phyloP scores from a whole-genome alignment of 2,329 filamentous ascomycete genomes.

The Arthrobotrys entomopaga region DNA sequence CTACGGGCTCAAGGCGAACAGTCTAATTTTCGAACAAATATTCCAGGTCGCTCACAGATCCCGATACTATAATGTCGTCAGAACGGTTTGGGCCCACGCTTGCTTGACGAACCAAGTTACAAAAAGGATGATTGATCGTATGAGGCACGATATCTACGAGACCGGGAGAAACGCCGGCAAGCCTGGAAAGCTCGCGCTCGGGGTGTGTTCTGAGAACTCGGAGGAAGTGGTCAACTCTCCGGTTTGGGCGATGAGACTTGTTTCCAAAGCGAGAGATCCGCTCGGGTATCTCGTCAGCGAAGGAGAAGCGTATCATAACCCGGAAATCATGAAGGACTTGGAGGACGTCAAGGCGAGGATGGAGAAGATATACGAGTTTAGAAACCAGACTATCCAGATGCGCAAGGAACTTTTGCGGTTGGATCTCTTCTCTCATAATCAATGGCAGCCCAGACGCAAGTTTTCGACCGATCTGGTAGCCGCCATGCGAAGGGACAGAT shows the following conservation, averaged over 20 bases:
- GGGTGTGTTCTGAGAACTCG: slow-evolving; percentile 35
- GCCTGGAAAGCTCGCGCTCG: slow-evolving; percentile 42
- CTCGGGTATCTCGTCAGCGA: slow-evolving; percentile 30
- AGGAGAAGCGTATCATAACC: slow-evolving; percentile 20
- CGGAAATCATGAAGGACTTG: slow-evolving; percentile 26
- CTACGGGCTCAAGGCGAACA: slow-evolving; percentile 9
- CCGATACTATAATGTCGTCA: slow-evolving; percentile 47
- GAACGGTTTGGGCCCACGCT: slow-evolving; percentile 49
- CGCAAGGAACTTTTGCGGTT: slow-evolving; percentile 41
- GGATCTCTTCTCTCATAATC: slow-evolving; percentile 27
- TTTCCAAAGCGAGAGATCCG: slow-evolving; percentile 41
- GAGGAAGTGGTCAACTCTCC: slow-evolving; percentile 42
- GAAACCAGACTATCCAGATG: slow-evolving; percentile 12
- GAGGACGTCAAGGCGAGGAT: slow-evolving; percentile 16
- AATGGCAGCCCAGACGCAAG: slow-evolving; percentile 26
- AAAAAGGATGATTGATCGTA: slow-evolving; percentile 50
- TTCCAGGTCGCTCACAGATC: slow-evolving; percentile 28
- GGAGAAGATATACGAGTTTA: slow-evolving; percentile 17
- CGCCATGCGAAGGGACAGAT: slow-evolving; percentile 19
- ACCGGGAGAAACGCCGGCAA: slow-evolving; percentile 41
- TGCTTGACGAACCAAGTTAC: slow-evolving; percentile 40
- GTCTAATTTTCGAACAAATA: slow-evolving; percentile 28
- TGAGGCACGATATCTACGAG: slow-evolving; percentile 49
- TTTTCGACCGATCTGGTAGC: slow-evolving; percentile 25
- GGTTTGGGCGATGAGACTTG: slow-evolving; percentile 42